These are phyloP conservation scores for Falciphora oryzae DNA, from an alignment of 2,329 filamentous ascomycete species.

Conservation along the genomic window DNA sequence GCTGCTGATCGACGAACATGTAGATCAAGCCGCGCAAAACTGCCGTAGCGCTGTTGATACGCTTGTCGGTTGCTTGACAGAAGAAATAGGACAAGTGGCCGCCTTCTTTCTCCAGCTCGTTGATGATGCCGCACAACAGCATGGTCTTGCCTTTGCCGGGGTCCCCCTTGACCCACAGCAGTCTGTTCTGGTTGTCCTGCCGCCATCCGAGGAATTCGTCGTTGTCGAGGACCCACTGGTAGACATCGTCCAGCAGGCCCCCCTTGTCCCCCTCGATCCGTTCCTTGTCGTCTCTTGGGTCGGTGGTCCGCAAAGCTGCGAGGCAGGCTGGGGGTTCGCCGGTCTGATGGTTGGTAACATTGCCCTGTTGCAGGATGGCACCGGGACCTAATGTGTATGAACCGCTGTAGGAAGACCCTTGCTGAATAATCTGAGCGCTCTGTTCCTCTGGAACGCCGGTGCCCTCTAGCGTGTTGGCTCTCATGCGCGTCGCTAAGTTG, in stretches of 20 bases:
- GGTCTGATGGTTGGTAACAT: too few relatives aligned
- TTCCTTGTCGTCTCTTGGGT: constrained; percentile 35
- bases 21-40: constrained; percentile 28
- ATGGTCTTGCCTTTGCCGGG: constrained; percentile 29
- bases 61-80: constrained; percentile 26
- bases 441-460: too few relatives aligned
- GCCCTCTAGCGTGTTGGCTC: too few relatives aligned
- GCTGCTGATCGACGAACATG: constrained; percentile 22
- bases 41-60: constrained; percentile 23
- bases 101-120: constrained; percentile 37
- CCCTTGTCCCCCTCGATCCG: constrained; percentile 31
- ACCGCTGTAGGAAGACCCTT: too few relatives aligned
- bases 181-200: constrained; percentile 10
- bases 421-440: too few relatives aligned
- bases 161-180: constrained; percentile 33
- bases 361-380: too few relatives aligned
- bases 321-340: too few relatives aligned
- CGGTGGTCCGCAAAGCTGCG: too few relatives aligned
- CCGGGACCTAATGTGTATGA: too few relatives aligned
- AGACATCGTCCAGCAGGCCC: constrained; percentile 25
- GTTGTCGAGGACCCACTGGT: constrained; percentile 29
- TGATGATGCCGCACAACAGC: constrained; percentile 37
- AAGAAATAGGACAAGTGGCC: constrained; percentile 24
- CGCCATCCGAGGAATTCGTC: constrained; percentile 23
- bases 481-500: too few relatives aligned